Conservation (phyloP, 352 stramenopile genomes). For the Plasmopara muralis region DNA sequence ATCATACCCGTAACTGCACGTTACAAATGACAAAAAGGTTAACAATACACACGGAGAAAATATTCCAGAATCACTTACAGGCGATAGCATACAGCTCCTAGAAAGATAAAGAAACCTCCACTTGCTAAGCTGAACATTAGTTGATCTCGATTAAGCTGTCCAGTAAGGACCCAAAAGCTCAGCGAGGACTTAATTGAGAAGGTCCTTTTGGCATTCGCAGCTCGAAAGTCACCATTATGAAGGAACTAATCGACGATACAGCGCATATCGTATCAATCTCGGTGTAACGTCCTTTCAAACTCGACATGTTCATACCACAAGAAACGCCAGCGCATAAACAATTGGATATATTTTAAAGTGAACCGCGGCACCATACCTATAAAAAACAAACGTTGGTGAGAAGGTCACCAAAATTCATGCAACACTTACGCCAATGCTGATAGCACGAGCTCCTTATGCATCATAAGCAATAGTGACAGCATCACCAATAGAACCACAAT, state of each 20-base stretch:
- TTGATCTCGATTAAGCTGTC: conserved; percentile 60
- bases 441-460: conserved; percentile 71
- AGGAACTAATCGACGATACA: conserved; percentile 41
- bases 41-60: background rate
- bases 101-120: conserved; percentile 74
- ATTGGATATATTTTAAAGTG: conserved; percentile 99
- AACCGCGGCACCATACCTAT: conserved; percentile 91
- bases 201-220: conserved; percentile 39
- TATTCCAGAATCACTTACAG: conserved; percentile 39
- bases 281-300: too few relatives aligned
- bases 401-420: conserved; percentile 1
- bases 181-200: conserved; percentile 41
- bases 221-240: conserved; percentile 46
- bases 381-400: background rate
- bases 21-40: background rate
- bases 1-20: conserved; percentile 75
- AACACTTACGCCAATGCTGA: conserved; percentile 55
- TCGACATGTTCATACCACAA: conserved; percentile 49
- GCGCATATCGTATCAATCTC: too few relatives aligned
- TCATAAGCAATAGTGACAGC: conserved; percentile 81
- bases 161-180: conserved; percentile 44
- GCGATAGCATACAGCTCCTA: conserved; percentile 83
- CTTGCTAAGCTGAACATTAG: conserved; percentile 88
- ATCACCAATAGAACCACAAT: conserved; percentile 93
- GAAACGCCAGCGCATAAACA: conserved; percentile 90